These are phyloP conservation scores for Penicillium paneum DNA, from an alignment of 2,329 filamentous ascomycete genomes.

Conservation along the genomic window DNA sequence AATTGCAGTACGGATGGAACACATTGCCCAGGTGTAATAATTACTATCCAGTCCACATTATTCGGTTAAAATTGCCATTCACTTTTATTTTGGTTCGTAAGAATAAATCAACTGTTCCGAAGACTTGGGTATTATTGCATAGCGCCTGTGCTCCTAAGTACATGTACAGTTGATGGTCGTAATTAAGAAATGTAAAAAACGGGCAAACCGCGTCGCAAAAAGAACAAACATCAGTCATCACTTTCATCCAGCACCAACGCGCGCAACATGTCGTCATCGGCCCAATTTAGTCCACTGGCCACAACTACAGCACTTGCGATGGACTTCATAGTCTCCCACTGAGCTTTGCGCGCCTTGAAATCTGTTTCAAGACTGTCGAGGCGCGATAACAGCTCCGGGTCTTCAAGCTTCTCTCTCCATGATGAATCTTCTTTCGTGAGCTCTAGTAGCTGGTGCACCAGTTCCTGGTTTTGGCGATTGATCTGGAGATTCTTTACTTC, in stretches of 20 bases:
- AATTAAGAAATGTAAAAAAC: background rate
- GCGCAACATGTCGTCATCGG: conserved; percentile 62
- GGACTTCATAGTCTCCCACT: conserved; percentile 73
- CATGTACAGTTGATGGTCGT: background rate
- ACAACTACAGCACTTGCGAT: conserved; percentile 74
- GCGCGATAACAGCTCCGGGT: conserved; percentile 54
- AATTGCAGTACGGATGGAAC: background rate
- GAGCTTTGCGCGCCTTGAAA: conserved; percentile 60
- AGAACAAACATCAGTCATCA: conserved; percentile 44
- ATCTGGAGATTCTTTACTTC: conserved; percentile 59
- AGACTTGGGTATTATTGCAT: background rate
- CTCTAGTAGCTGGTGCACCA: conserved; percentile 61
- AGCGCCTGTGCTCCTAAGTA: background rate
- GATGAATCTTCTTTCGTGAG: conserved; percentile 58
- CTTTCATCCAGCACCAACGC: conserved; percentile 69
- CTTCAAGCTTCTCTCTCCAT: conserved; percentile 52
- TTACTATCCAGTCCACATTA: background rate
- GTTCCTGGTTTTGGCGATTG: conserved; percentile 59
- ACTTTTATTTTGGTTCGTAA: background rate
- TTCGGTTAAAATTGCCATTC: background rate
- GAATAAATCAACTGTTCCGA: background rate
- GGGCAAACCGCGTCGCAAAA: conserved; percentile 1
- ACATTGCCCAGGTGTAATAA: background rate
- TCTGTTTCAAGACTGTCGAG: conserved; percentile 58
- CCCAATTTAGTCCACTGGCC: conserved; percentile 82